Evolutionary conservation across 1,284 basidiomycete genomes (phyloP).

Genomic region (Moesziomyces globuligerus): DNA sequence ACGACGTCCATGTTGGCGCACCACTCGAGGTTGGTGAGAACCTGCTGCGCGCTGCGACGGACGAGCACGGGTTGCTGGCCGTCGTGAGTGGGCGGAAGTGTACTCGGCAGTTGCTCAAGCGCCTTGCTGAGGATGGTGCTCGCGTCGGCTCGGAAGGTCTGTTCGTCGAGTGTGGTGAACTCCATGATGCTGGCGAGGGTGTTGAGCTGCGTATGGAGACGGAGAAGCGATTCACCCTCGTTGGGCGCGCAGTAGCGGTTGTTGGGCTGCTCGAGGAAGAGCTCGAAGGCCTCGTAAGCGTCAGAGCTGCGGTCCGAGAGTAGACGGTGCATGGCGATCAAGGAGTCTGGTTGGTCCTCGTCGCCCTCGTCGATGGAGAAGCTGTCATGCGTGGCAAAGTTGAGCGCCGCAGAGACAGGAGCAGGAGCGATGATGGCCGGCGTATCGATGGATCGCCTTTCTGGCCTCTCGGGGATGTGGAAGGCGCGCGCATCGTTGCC

Average conservation of each 20-base stretch:
- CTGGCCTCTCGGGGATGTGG: slow-evolving; percentile 30
- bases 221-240: slow-evolving; percentile 59
- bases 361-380: slow-evolving; percentile 32
- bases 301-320: slow-evolving; percentile 33
- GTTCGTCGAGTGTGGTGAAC: slow-evolving; percentile 44
- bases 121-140: slow-evolving; percentile 52
- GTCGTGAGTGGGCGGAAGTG: slow-evolving; percentile 31
- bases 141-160: slow-evolving; percentile 54
- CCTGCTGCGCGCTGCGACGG: slow-evolving; percentile 41
- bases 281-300: slow-evolving; percentile 57
- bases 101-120: slow-evolving; percentile 33
- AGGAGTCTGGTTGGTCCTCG: slow-evolving; percentile 14
- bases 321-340: slow-evolving; percentile 25
- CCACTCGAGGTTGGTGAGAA: slow-evolving; percentile 48
- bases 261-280: slow-evolving; percentile 45
- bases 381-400: slow-evolving; percentile 25
- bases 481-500: slow-evolving; percentile 12
- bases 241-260: slow-evolving; percentile 35
- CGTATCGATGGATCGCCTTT: slow-evolving; percentile 15
- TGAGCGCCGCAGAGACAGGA: slow-evolving; percentile 33
- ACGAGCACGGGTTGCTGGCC: slow-evolving; percentile 31
- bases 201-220: slow-evolving; percentile 58
- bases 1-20: slow-evolving; percentile 49
- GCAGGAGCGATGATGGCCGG: slow-evolving; percentile 29
- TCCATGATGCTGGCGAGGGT: slow-evolving; percentile 53